Conservation (phyloP, 768 basidiomycete genomes). For the Tulasnella sp. region DNA sequence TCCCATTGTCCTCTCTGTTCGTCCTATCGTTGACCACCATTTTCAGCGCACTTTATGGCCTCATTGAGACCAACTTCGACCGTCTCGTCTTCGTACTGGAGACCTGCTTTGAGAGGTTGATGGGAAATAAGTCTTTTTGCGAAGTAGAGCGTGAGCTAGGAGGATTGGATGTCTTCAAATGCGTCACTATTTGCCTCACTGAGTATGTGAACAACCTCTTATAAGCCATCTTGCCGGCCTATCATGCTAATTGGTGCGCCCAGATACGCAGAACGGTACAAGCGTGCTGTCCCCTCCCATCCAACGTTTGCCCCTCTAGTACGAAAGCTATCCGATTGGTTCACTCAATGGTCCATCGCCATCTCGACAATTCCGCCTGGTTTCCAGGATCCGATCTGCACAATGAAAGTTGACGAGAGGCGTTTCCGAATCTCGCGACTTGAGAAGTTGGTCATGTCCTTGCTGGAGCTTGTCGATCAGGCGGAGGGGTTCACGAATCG, state of each 20-base stretch:
- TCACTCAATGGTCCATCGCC: slow-evolving; percentile 36
- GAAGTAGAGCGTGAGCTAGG: slow-evolving; percentile 24
- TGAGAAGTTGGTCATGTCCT: slow-evolving; percentile 25
- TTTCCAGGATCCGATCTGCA: slow-evolving; percentile 38
- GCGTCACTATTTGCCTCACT: slow-evolving; percentile 37
- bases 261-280: slow-evolving; percentile 49
- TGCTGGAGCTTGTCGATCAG: slow-evolving; percentile 39
- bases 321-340: slow-evolving; percentile 35
- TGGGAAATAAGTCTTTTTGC: slow-evolving; percentile 27
- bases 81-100: slow-evolving; percentile 33
- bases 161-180: slow-evolving; percentile 36
- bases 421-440: slow-evolving; percentile 31
- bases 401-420: slow-evolving; percentile 25
- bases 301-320: slow-evolving; percentile 36
- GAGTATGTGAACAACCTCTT: slow-evolving; percentile 33
- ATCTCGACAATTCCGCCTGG: slow-evolving; percentile 30
- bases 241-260: neutral
- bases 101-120: slow-evolving; percentile 30
- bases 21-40: neutral
- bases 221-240: neutral
- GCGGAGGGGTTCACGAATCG: slow-evolving; percentile 26
- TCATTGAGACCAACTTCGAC: slow-evolving; percentile 37
- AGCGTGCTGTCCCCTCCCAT: slow-evolving; percentile 38
- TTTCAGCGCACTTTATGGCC: slow-evolving; percentile 35
- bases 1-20: neutral